These are phyloP conservation scores for Plasmodium sp. DNA, from an alignment of 169 alveolate genomes.

Conservation along the genomic window DNA sequence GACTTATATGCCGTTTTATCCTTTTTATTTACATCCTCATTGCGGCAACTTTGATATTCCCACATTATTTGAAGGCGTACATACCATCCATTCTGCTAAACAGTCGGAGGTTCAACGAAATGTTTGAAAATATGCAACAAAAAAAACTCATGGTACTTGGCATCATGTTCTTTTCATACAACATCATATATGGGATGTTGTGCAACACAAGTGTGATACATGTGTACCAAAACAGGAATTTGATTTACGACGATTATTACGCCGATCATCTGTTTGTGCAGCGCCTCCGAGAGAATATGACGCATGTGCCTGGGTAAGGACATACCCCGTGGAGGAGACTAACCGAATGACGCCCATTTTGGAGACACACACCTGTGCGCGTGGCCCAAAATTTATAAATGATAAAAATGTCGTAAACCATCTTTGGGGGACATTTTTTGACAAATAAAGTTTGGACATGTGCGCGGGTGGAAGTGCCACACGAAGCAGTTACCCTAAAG, in stretches of 20 bases:
- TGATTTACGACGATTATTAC: conserved; percentile 49
- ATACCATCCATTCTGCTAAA: conserved; percentile 24
- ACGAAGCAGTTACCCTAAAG: background rate
- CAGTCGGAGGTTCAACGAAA: conserved; percentile 8
- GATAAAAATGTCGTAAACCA: conserved; percentile 63
- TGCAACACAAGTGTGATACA: conserved; percentile 54
- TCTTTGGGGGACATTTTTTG: conserved; percentile 66
- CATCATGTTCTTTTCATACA: conserved; percentile 30
- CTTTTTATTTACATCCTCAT: conserved; percentile 16
- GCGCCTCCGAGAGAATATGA: background rate
- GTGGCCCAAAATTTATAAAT: conserved; percentile 31
- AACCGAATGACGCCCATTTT: background rate
- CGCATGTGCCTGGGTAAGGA: background rate
- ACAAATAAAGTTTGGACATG: conserved; percentile 46
- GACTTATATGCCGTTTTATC: conserved; percentile 10
- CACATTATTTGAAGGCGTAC: conserved; percentile 6
- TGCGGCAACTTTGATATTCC: conserved; percentile 10
- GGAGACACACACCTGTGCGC: background rate
- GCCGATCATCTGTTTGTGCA: conserved; percentile 4
- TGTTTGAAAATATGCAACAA: conserved; percentile 42
- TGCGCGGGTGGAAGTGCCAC: background rate
- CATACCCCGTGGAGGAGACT: background rate
- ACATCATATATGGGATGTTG: conserved; percentile 35
- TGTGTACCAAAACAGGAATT: conserved; percentile 43
- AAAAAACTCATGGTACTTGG: conserved; percentile 13